Percentiles rank a stretch among this genome's conserved stretches.
Evolutionary conservation across 768 basidiomycete genomes (phyloP).

Genomic region (Termitomyces sp.): DNA sequence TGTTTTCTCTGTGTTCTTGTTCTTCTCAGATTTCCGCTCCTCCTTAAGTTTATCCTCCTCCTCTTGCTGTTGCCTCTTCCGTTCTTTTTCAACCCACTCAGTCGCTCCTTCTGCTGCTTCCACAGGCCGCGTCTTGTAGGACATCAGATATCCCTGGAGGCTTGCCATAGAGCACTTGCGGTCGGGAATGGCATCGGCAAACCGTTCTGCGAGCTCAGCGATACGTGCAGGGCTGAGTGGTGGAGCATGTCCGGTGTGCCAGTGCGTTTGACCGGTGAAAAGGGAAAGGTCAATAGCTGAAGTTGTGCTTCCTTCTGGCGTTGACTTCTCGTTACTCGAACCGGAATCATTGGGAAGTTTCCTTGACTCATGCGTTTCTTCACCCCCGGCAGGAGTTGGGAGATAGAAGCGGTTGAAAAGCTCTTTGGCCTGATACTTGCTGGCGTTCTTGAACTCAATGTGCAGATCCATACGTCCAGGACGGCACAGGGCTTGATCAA

Average conservation of each 20-base stretch:
- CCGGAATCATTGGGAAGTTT: too few species aligned
- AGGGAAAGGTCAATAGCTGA: not conserved
- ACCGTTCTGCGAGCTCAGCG: slow-evolving; percentile 43
- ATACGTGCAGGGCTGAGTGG: slow-evolving; percentile 33
- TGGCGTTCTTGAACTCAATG: slow-evolving; percentile 62
- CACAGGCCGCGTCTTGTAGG: slow-evolving; percentile 53
- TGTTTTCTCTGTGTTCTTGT: slow-evolving; percentile 7
- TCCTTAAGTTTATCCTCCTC: slow-evolving; percentile 28
- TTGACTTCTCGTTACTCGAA: not conserved
- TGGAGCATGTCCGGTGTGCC: slow-evolving; percentile 24
- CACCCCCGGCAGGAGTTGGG: slow-evolving; percentile 24
- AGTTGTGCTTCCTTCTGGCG: not conserved
- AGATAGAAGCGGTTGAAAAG: slow-evolving; percentile 63
- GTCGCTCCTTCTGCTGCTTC: slow-evolving; percentile 41
- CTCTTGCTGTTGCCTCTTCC: slow-evolving; percentile 17
- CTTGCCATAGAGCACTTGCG: slow-evolving; percentile 37
- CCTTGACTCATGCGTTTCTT: not conserved
- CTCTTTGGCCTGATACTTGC: slow-evolving; percentile 53
- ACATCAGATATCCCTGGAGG: slow-evolving; percentile 52
- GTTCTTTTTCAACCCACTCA: slow-evolving; percentile 46
- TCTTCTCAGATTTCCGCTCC: slow-evolving; percentile 4
- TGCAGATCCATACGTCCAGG: slow-evolving; percentile 72
- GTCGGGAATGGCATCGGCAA: slow-evolving; percentile 44
- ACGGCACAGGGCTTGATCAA: slow-evolving; percentile 64
- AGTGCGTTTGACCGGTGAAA: slow-evolving; percentile 25